Evolutionary conservation across 2,329 filamentous ascomycete species (phyloP).

Genomic region (Lachnellula arida): DNA sequence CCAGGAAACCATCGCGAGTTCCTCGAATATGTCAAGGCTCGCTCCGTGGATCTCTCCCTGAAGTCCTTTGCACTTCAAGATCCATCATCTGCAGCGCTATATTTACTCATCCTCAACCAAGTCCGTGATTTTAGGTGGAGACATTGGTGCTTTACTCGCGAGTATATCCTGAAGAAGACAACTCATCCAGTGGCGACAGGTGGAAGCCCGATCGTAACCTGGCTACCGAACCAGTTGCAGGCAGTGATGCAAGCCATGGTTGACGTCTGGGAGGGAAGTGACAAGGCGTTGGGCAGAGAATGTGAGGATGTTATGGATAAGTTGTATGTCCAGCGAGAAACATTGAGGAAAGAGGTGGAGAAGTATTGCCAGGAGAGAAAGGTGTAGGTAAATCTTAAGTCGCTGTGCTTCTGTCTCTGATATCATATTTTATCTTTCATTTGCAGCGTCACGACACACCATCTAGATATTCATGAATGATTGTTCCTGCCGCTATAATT

Average conservation of each 20-base stretch:
- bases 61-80: slow-evolving; percentile 53
- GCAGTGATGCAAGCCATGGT: slow-evolving; percentile 70
- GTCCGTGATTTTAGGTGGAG: slow-evolving; percentile 79
- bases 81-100: slow-evolving; percentile 55
- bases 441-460: background rate
- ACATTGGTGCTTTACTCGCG: slow-evolving; percentile 80
- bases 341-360: slow-evolving; percentile 66
- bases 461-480: background rate
- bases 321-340: slow-evolving; percentile 58
- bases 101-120: slow-evolving; percentile 64
- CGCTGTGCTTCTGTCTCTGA: background rate
- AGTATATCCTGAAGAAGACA: slow-evolving; percentile 79
- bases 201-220: slow-evolving; percentile 77
- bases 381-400: slow-evolving; percentile 15
- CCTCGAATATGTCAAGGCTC: slow-evolving; percentile 62
- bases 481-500: background rate
- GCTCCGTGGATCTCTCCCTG: slow-evolving; percentile 46
- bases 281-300: slow-evolving; percentile 29
- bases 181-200: slow-evolving; percentile 74
- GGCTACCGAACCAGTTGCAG: slow-evolving; percentile 76
- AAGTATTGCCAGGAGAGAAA: slow-evolving; percentile 66
- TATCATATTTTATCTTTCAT: background rate
- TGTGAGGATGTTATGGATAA: slow-evolving; percentile 62
- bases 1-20: slow-evolving; percentile 87
- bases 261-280: slow-evolving; percentile 43